Evolutionary conservation across 345 rosid species (phyloP).

Genomic region (Nephelium lappaceum): DNA sequence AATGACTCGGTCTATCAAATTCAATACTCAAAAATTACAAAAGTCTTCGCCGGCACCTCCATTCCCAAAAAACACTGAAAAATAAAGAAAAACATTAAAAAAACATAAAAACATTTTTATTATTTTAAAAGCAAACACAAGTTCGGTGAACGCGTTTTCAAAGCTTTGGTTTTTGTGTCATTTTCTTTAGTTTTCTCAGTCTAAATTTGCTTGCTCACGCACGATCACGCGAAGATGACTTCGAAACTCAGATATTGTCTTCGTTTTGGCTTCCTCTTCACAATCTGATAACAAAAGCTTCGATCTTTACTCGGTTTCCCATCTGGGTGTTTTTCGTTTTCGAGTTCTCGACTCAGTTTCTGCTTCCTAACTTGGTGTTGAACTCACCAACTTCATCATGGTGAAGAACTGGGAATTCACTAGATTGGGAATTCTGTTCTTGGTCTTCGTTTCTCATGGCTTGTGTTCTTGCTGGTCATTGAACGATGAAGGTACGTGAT

Average conservation of each 20-base stretch:
- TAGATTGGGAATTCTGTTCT: constrained; percentile 26
- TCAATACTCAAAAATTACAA: neutral
- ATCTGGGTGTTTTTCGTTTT: neutral
- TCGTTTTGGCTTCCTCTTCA: neutral
- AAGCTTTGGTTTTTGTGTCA: neutral
- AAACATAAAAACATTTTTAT: neutral
- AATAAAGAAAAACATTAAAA: neutral
- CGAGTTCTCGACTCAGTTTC: neutral
- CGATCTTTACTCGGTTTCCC: neutral
- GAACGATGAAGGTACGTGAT: constrained; percentile 59
- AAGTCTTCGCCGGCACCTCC: constrained; percentile 9
- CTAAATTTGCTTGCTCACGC: constrained; percentile 6
- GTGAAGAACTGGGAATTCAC: constrained; percentile 30
- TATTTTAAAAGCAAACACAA: neutral
- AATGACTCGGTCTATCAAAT: neutral
- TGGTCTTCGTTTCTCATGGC: constrained; percentile 34
- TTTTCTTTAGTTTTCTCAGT: constrained; percentile 2
- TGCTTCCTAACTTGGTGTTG: neutral
- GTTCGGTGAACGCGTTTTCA: constrained; percentile 15
- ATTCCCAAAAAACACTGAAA: neutral
- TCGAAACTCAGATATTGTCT: constrained; percentile 3
- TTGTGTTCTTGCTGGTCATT: constrained; percentile 45
- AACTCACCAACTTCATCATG: neutral
- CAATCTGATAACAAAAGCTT: constrained; percentile 1
- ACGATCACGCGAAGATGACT: neutral